These are phyloP conservation scores for Colletotrichum sp. DNA, from an alignment of 2,329 filamentous ascomycete genomes.

Conservation along the genomic window DNA sequence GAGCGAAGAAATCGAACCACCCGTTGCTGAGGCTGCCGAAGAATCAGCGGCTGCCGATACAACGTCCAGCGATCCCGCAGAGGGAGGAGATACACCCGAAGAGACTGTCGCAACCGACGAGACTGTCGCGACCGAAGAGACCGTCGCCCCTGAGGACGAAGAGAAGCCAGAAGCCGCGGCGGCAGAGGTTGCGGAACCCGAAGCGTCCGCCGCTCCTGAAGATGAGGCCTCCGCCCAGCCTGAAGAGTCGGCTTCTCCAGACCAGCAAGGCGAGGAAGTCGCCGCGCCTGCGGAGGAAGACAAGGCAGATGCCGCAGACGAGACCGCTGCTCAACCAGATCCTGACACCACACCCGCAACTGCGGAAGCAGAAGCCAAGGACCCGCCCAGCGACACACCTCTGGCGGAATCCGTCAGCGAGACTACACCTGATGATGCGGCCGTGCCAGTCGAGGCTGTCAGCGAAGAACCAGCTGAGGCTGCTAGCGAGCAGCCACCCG, in stretches of 20 bases:
- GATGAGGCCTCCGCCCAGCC: background rate
- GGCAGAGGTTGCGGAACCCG: background rate
- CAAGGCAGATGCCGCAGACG: background rate
- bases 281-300: background rate
- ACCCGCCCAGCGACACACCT: background rate
- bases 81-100: background rate
- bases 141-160: background rate
- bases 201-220: background rate
- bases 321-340: background rate
- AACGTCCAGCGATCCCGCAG: background rate
- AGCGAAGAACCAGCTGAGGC: background rate
- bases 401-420: background rate
- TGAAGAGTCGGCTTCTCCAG: background rate
- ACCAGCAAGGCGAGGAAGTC: accelerated
- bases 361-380: background rate
- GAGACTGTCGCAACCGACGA: background rate
- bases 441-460: background rate
- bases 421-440: background rate
- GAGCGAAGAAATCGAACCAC: background rate
- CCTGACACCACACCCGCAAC: background rate
- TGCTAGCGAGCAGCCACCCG: background rate
- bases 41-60: background rate
- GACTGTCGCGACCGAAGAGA: background rate
- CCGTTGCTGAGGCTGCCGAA: background rate
- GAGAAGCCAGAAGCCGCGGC: background rate